Evolutionary conservation across 495 filamentous ascomycete genomes (phyloP).

Genomic region (Talaromyces nanjingensis): DNA sequence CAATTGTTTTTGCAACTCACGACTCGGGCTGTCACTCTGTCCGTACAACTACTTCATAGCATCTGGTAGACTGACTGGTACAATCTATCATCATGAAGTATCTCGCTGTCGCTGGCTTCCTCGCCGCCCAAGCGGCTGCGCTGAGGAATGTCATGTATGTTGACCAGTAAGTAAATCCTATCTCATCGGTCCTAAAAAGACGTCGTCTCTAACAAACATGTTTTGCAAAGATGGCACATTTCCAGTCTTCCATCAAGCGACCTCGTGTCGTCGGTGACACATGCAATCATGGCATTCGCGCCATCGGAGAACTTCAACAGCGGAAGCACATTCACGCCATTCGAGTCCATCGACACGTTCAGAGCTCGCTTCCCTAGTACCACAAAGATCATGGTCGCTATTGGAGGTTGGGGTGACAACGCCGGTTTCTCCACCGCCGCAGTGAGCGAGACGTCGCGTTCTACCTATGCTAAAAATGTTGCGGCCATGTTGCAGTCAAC

Average conservation of each 20-base stretch:
- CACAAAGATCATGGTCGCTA: constrained; percentile 62
- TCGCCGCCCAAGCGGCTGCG: constrained; percentile 9
- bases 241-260: constrained; percentile 5
- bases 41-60: background rate
- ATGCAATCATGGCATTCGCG: constrained; percentile 67
- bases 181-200: background rate
- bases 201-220: background rate
- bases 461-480: constrained; percentile 57
- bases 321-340: constrained; percentile 45
- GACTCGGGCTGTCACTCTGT: background rate
- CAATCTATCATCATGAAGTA: background rate
- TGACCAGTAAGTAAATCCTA: constrained; percentile 5
- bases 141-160: constrained; percentile 11
- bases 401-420: constrained; percentile 70
- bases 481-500: constrained; percentile 53
- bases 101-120: constrained; percentile 2
- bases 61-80: background rate
- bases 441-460: constrained; percentile 41
- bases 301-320: constrained; percentile 48
- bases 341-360: constrained; percentile 48
- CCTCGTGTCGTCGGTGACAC: constrained; percentile 22
- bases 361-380: constrained; percentile 50
- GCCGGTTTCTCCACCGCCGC: constrained; percentile 54
- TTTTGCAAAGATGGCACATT: constrained; percentile 5
- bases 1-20: background rate